These are phyloP conservation scores for Berberis thunbergii DNA, from an alignment of 164 flowering plant species.

Conservation along the genomic window DNA sequence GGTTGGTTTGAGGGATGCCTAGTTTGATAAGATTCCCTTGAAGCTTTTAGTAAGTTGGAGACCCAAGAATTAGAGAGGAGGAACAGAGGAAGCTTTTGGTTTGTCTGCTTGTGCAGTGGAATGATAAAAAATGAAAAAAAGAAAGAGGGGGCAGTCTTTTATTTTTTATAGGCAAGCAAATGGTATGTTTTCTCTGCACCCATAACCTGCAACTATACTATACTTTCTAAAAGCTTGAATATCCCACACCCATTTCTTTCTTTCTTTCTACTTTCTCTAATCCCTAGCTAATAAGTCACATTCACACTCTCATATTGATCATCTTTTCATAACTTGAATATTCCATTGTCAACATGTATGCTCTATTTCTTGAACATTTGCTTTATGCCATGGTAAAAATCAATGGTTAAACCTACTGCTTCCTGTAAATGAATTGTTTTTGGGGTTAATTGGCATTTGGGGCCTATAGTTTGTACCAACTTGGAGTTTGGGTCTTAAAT, in stretches of 20 bases:
- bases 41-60: conserved; percentile 4
- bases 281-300: too few species aligned
- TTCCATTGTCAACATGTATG: too few species aligned
- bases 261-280: neutral
- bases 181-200: conserved; percentile 49
- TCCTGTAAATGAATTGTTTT: too few species aligned
- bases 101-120: conserved; percentile 44
- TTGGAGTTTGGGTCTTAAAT: too few species aligned
- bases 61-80: conserved; percentile 2
- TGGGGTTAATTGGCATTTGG: too few species aligned
- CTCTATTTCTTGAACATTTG: too few species aligned
- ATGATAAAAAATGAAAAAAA: neutral
- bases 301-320: too few species aligned
- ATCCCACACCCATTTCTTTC: conserved; percentile 22
- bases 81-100: conserved; percentile 33
- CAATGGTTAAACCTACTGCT: too few species aligned
- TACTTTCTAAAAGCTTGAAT: conserved; percentile 58
- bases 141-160: conserved; percentile 17
- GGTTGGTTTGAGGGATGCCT: neutral
- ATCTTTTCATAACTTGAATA: too few species aligned
- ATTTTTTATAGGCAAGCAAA: conserved; percentile 33
- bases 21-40: conserved; percentile 2
- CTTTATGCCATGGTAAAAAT: too few species aligned
- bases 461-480: too few species aligned
- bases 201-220: conserved; percentile 32